phyloP scores from a whole-genome alignment of 2,329 filamentous ascomycete species.

The Diaporthe ilicicola region DNA sequence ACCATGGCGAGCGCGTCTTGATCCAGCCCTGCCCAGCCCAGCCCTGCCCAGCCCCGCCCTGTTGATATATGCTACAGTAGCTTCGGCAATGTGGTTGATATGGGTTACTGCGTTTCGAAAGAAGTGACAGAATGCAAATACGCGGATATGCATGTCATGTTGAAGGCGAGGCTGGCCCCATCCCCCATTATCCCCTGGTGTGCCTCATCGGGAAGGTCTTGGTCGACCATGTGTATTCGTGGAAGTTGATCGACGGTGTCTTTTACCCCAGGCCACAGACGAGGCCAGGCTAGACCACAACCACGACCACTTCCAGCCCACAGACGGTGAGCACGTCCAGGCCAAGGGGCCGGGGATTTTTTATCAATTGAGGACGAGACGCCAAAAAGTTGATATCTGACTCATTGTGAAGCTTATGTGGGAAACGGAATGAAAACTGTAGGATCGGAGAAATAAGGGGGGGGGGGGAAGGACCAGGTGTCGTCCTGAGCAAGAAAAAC shows the following conservation, averaged over 20 bases:
- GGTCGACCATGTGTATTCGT: neutral
- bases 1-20: neutral
- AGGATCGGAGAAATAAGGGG: neutral
- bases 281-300: neutral
- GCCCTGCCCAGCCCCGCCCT: neutral
- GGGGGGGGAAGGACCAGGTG: neutral
- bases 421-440: slow-evolving; percentile 13
- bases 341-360: slow-evolving; percentile 1
- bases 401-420: slow-evolving; percentile 16
- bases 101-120: slow-evolving; percentile 6
- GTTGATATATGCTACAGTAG: slow-evolving; percentile 6
- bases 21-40: too few relatives aligned
- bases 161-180: neutral
- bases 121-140: neutral
- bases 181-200: neutral
- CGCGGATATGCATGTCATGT: neutral
- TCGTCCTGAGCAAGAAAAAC: neutral
- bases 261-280: neutral
- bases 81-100: neutral
- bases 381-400: neutral
- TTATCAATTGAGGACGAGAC: slow-evolving; percentile 1
- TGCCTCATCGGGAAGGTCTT: slow-evolving; percentile 16
- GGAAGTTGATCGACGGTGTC: neutral
- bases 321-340: slow-evolving; percentile 6
- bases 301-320: neutral